Base-by-base conservation (phyloP, 108 stramenopile genomes). In the Nitzschia putrida region DNA sequence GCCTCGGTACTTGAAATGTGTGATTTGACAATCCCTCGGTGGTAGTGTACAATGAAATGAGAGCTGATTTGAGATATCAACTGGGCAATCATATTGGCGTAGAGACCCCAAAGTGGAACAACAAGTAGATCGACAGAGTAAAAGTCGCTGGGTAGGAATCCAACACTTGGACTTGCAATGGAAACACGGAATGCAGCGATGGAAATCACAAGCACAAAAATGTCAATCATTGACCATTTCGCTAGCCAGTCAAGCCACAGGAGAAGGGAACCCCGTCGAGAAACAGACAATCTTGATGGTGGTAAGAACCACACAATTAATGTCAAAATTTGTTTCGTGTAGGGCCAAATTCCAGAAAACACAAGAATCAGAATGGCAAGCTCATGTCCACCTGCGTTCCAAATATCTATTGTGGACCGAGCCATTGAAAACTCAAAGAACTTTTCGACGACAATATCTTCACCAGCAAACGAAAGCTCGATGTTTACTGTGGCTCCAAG, bases 311-410 rank as follows among this genome's bases (percentile, higher is more conserved):
- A 93, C 25, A 89, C 43, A 21, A 76, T 64, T 3, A 93, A 58
- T 55, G 83, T 84, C 13, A 83, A 59, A 14, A 89, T 39, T 53
- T 80, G 86, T 49, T 93, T 93, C 13, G 86, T 81, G 76, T 93
- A 93, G 22, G 92, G 92, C 92, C 92, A 93, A 18, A 89, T 78
- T 10, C 92, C 88, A 49, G 82, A 78, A 69, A 93, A 88, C 10
- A 93, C 69, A 0, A 88, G 61, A 14, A 93, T 87, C 26, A 93
- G 49, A 22, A 88, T 76, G 0, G 88, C 89, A 24, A 93, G 64
- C 9, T 67, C 76, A 26, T 80, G 74, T 13, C 87, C 88, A 8
- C 91, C 91, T 13, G 88, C 87, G 57, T 77, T 77, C 76, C 81
- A 82, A 49, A 85, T 83, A 29, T 92, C 88, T 20, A 87, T 73